Base-by-base conservation (phyloP, 345 rosid genomes). In the Brassica carinata region DNA sequence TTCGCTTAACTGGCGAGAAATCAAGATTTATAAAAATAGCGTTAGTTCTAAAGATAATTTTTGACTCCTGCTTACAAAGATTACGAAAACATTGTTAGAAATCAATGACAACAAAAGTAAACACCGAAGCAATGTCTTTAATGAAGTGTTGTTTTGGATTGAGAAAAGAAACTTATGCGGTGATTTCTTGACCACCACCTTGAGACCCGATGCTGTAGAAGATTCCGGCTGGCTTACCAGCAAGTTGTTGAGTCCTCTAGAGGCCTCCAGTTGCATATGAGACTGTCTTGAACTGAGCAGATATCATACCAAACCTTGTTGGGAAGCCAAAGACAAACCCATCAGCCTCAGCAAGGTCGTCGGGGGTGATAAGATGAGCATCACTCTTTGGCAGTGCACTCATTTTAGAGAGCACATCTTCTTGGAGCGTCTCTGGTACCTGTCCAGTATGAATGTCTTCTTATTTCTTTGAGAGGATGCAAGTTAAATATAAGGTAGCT, bases 161-260 rank as follows among this genome's bases (percentile, higher is more conserved):
- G 0, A 62, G 0, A 62, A 69, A 62, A 30, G 51, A 45, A 61
- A 75, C 95, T 88, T 81, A 92, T 97, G 97, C 88, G 7, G 98
- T 92, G 63, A 95, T 94, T 82, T 94, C 98, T 78, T 92, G 98
- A 29, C 95, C 98, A 19, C 97, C 98, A 8, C 98, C 98, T 85
- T 94, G 98, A 77, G 97, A 90, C n/a, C 97, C 97, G 9, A 95
- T 94, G 89, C 98, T 92, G 82, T 85, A 92, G 84, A 94, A 94
- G 74, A 94, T 83, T 30, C 97, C 95, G 2, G 45, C 11, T 38
- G 45, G 9, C 45, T 38, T 94, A 36, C 98, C 98, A 40, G 98
- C 92, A 73, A 38, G 45, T 38, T 38, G 45, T 38, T 8, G 45
- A 8, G 45, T 38, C 10, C 45, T 38, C 45, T 9, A 38, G 45